Conservation (phyloP, 176 grass and related monocot genomes). For the Chloris gayana region DNA sequence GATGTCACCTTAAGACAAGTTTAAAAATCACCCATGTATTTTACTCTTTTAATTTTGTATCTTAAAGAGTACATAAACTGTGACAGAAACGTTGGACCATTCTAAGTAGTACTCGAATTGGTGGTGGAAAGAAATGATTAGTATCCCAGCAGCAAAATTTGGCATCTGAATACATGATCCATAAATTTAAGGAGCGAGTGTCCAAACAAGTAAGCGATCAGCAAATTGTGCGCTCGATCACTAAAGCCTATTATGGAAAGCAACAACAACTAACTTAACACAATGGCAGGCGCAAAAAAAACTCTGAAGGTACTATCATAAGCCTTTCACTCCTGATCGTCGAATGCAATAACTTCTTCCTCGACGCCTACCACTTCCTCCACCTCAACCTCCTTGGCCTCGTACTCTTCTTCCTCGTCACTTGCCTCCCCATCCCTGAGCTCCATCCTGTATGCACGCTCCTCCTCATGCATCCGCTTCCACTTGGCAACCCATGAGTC, state of each 20-base stretch:
- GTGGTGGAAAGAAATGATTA: background rate
- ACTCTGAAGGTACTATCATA: slow-evolving; percentile 22
- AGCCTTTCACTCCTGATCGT: slow-evolving; percentile 62
- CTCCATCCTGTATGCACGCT: slow-evolving; percentile 50
- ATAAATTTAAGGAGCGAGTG: slow-evolving; percentile 5
- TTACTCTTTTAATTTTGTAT: background rate
- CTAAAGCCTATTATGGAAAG: slow-evolving; percentile 23
- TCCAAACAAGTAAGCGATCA: slow-evolving; percentile 28
- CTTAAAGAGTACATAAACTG: background rate
- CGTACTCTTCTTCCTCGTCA: slow-evolving; percentile 80
- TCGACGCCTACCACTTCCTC: slow-evolving; percentile 67
- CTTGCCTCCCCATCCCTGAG: slow-evolving; percentile 73
- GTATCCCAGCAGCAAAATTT: slow-evolving; percentile 42
- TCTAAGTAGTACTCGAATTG: background rate
- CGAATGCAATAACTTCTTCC: slow-evolving; percentile 65
- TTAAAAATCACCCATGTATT: no score
- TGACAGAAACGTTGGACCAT: background rate
- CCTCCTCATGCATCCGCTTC: slow-evolving; percentile 78
- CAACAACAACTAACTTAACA: background rate
- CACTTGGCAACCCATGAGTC: slow-evolving; percentile 73
- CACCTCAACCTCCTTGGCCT: slow-evolving; percentile 89
- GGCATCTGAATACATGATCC: slow-evolving; percentile 17
- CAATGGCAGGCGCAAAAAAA: background rate
- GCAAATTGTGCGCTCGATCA: slow-evolving; percentile 33
- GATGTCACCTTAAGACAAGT: no score